Evolutionary conservation across 345 rosid species (phyloP), one percentile per base, ranked within the genome.

Genomic region (Reutealis trisperma): DNA sequence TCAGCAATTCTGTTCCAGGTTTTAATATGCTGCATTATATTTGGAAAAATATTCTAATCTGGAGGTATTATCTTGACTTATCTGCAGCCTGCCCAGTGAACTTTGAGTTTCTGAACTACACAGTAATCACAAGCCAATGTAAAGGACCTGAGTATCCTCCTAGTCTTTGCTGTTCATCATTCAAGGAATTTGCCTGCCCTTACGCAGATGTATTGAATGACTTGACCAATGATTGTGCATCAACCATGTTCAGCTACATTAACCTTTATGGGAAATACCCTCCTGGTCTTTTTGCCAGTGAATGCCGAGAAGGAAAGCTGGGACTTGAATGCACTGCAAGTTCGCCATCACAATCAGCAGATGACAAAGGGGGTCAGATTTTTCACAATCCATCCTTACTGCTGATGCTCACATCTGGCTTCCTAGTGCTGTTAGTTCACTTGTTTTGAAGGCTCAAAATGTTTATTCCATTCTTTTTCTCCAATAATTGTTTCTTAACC

Each of bases 191-290:
- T 51, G 77, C 80, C n/a, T 80, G 83, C 55, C 83, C 83, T 18
- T 76, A 32, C 18, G 34, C 51, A 1, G 74, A 37, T 30, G 70
- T 64, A 27, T 0, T 80, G 22, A 80, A 72, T 60, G 83, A 80
- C 77, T 19, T 66, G 54, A 71, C 80, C 19, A 80, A 59, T 71
- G 80, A 76, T 21, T 80, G 83, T n/a, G 83, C 83, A 14, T 59
- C 80, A 58, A 80, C 51, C 57, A 76, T 80, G 83, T 80, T 80
- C 70, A 72, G 77, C 74, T 80, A 80, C 77, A 80, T 80, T 45
- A 76, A 80, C 70, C 80, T 80, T 37, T 71, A 80, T n/a, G 83
- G 83, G 44, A 79, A 73, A 24, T 79, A 79, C 44, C 77, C 82
- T 2, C 77, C 82, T 59, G 82, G 82, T 65, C 77, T 79, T 34